These are phyloP conservation scores for Coemansia sp. DNA, from an alignment of 192 early-diverging fungal genomes.

Conservation along the genomic window DNA sequence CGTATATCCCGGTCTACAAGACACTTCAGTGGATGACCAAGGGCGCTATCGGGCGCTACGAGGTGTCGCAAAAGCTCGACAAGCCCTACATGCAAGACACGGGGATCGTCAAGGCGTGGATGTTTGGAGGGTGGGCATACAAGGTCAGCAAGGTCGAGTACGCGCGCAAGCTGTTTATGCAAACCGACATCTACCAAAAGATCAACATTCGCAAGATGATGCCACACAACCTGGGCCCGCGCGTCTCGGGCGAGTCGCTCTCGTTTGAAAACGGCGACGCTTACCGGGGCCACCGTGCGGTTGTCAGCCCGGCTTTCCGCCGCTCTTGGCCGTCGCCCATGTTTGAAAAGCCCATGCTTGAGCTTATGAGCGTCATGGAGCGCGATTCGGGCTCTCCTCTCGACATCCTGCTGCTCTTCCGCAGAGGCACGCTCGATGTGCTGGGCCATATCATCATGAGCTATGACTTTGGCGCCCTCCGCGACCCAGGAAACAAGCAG, in stretches of 20 bases:
- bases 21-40: conserved; percentile 42
- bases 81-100: conserved; percentile 22
- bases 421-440: conserved; percentile 58
- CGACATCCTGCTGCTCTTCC: conserved; percentile 41
- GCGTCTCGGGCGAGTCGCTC: conserved; percentile 44
- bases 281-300: conserved; percentile 50
- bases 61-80: conserved; percentile 46
- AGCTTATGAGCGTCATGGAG: conserved; percentile 49
- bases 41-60: conserved; percentile 40
- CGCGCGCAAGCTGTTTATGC: conserved; percentile 50
- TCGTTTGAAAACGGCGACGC: conserved; percentile 49
- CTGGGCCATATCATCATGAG: conserved; percentile 58
- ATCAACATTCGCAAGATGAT: conserved; percentile 42
- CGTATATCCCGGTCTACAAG: conserved; percentile 41
- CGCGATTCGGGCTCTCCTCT: conserved; percentile 32
- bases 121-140: conserved; percentile 51
- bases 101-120: conserved; percentile 52
- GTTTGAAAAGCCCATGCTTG: conserved; percentile 40
- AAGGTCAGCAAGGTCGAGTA: conserved; percentile 48
- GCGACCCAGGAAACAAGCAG: conserved; percentile 48
- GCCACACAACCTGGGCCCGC: conserved; percentile 48
- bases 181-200: conserved; percentile 50
- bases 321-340: conserved; percentile 46
- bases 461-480: conserved; percentile 56
- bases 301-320: conserved; percentile 54